These are phyloP conservation scores for Zygnema circumcarinatum DNA, from an alignment of 139 green algal species.

Conservation along the genomic window DNA sequence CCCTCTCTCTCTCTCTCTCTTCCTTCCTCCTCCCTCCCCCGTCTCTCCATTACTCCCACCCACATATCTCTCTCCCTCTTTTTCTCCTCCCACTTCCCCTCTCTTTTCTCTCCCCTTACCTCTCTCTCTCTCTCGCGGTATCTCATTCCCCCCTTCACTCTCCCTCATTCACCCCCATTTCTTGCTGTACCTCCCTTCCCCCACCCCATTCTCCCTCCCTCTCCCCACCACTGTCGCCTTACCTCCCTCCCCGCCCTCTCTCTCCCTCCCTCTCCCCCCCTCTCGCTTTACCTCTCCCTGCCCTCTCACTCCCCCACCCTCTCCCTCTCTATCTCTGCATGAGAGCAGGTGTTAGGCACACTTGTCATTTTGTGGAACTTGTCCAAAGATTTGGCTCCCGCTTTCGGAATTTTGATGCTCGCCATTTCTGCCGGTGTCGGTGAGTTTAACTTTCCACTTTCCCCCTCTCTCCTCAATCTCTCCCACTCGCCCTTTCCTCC, in stretches of 20 bases:
- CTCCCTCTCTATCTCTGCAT: not conserved
- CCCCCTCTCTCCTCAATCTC: not conserved
- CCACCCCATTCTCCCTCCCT: not conserved
- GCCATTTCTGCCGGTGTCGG: constrained; percentile 9
- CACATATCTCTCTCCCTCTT: not conserved
- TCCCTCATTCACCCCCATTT: not conserved
- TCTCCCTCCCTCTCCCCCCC: constrained; percentile 7
- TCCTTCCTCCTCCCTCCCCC: not conserved
- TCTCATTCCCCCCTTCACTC: not conserved
- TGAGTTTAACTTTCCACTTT: not conserved
- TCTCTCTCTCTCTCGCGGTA: constrained; percentile 14
- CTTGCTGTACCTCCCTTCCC: not conserved
- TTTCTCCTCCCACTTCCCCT: not conserved
- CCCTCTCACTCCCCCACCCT: not conserved
- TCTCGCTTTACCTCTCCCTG: not conserved
- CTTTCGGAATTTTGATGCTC: constrained; percentile 24
- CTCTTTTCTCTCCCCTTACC: not conserved
- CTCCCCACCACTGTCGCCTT: not conserved
- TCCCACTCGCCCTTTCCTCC: not conserved
- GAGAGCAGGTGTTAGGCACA: constrained; percentile 27
- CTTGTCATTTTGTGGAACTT: constrained; percentile 33
- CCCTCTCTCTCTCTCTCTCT: not conserved
- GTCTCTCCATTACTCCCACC: not conserved
- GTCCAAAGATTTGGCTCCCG: constrained; percentile 38
- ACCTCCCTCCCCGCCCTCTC: not conserved